Conservation (phyloP, 768 basidiomycete species). For the Suillus variegatus region DNA sequence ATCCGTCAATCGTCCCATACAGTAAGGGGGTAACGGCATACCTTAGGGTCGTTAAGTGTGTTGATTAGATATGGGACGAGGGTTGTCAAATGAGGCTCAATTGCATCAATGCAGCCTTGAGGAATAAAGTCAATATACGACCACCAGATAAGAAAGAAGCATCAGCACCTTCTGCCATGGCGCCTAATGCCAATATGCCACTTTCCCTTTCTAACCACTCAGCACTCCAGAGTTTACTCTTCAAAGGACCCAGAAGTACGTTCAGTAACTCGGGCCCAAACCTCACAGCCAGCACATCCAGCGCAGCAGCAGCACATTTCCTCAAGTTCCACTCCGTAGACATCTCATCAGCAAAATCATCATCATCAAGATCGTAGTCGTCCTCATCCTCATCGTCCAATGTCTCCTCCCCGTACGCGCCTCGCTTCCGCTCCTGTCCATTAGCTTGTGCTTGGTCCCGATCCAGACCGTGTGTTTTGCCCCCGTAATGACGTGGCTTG, state of each 20-base stretch:
- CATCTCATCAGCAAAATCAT: constrained; percentile 90
- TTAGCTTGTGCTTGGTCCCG: constrained; percentile 50
- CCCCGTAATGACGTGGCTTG: constrained; percentile 91
- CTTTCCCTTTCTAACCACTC: constrained; percentile 97
- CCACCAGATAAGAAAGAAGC: background rate
- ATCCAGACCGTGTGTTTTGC: constrained; percentile 83
- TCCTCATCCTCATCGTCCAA: constrained; percentile 87
- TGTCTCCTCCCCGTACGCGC: constrained; percentile 81
- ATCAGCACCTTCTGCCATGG: constrained; percentile 91
- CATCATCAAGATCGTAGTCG: constrained; percentile 83
- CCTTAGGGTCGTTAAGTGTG: constrained; percentile 90
- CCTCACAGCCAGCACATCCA: constrained; percentile 94
- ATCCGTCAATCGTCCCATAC: constrained; percentile 11
- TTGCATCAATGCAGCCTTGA: constrained; percentile 91
- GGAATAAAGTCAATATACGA: constrained; percentile 14
- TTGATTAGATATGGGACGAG: constrained; percentile 92
- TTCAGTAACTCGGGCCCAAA: constrained; percentile 89
- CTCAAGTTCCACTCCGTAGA: constrained; percentile 98
- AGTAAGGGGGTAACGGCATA: constrained; percentile 32
- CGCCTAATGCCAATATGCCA: constrained; percentile 93
- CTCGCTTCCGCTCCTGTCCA: constrained; percentile 41
- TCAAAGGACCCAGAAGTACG: constrained; percentile 84
- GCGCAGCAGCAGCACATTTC: constrained; percentile 96
- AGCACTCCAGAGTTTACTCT: constrained; percentile 88
- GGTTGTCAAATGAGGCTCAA: constrained; percentile 93